Evolutionary conservation across 2,329 filamentous ascomycete species (phyloP), one percentile per base, ranked within the genome.

Genomic region (Aureobasidium musti): DNA sequence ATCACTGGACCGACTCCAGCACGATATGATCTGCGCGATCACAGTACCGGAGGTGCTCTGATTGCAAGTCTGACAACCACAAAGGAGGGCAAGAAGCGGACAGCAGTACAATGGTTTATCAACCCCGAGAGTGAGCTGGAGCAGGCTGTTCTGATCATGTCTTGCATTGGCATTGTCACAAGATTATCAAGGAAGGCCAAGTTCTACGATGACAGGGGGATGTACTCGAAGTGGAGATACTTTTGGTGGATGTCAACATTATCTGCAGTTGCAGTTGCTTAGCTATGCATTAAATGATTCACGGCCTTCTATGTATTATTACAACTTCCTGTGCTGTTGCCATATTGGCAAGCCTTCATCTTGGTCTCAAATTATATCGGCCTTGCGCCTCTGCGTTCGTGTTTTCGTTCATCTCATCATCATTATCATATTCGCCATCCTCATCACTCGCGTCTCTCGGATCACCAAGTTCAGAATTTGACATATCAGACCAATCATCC

Each of bases 81-180:
- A 69, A 71, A 72, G 67, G 74, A 77, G 37, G 54, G 54, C 74
- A 68, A 72, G 56, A 69, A 71, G 47, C 74, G 75, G 39, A 78
- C 76, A 71, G 74, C 74, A 33, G 65, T 78, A 68, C 74, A 72
- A 68, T 71, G 76, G 56, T 28, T 79, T 67, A 79, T 77, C 0
- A 73, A 71, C 63, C 73, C 78, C 2, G 77, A 77, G 66, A 65
- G 23, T 41, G 59, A 64, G 26, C 21, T 57, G 37, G 52, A 50
- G 30, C 50, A 67, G 60, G 66, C 52, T 8, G 21, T 57, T 3
- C 33, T 57, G 23, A 39, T 67, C n/a, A 41, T 64, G 26, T 57
- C 39, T 41, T 49, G 28, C 28, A 50, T 63, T 41, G 59, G 52
- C 0, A 54, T 67, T 8, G 47, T 67, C 21, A 59, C 52, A 17